These are phyloP conservation scores for Entophlyctis luteolus DNA, from an alignment of 192 early-diverging fungal genomes.

Conservation along the genomic window DNA sequence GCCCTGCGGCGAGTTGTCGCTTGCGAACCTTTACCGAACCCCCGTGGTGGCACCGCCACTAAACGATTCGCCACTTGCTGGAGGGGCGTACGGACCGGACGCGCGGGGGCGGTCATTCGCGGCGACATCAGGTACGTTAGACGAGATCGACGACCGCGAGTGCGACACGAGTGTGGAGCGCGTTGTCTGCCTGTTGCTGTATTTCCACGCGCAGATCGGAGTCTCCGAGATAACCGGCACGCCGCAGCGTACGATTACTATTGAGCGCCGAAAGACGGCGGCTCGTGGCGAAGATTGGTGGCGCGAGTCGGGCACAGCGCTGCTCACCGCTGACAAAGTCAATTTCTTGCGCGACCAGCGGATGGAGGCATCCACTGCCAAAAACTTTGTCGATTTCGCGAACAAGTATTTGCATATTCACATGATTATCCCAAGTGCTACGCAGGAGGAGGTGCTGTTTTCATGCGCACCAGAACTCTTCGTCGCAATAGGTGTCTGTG, in stretches of 20 bases:
- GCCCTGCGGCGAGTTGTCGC: background rate
- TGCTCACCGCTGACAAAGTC: background rate
- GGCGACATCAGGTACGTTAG: too few species aligned
- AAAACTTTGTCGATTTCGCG: conserved; percentile 29
- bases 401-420: conserved; percentile 38
- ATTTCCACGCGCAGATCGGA: background rate
- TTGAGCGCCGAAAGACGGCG: background rate
- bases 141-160: background rate
- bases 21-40: background rate
- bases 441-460: conserved; percentile 35
- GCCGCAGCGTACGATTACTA: background rate
- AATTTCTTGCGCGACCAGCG: background rate
- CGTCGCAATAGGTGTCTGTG: conserved; percentile 12
- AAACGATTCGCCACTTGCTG: too few species aligned
- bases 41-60: too few species aligned
- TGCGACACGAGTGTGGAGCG: background rate
- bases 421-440: conserved; percentile 25
- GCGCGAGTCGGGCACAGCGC: background rate
- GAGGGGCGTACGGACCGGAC: too few species aligned
- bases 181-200: background rate
- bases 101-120: too few species aligned
- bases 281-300: background rate
- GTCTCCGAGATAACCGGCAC: background rate
- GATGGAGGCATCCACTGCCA: conserved; percentile 21
- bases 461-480: conserved; percentile 27